Evolutionary conservation across 805 yeast genomes (phyloP).

Genomic region (Kluyveromyces aestuarii): DNA sequence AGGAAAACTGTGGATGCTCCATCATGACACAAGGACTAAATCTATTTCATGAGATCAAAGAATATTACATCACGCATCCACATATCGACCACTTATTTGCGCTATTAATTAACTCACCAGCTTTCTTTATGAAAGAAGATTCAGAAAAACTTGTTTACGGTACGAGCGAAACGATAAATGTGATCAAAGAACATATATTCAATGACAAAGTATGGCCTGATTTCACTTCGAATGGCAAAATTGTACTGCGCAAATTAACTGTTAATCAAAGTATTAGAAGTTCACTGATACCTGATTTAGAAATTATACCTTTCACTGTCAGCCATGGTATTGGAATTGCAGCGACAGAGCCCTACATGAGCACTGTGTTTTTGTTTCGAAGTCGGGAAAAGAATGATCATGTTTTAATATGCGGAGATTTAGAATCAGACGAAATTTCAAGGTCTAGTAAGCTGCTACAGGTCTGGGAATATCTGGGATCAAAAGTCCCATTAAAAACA

Average conservation of each 20-base stretch:
- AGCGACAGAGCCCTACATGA: constrained; percentile 23
- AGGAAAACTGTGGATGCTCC: constrained; percentile 8
- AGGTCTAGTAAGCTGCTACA: constrained; percentile 21
- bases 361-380: constrained; percentile 51
- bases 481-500: constrained; percentile 30
- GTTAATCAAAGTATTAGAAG: constrained; percentile 1
- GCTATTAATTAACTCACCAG: constrained; percentile 63
- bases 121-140: constrained; percentile 19
- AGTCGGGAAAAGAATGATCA: constrained; percentile 27
- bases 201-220: constrained; percentile 81
- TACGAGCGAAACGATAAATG: constrained; percentile 39
- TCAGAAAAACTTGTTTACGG: constrained; percentile 46
- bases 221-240: constrained; percentile 23
- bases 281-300: constrained; percentile 17
- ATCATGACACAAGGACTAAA: constrained; percentile 26
- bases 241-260: constrained; percentile 9
- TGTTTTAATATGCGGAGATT: constrained; percentile 71
- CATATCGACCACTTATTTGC: constrained; percentile 77
- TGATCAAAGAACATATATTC: constrained; percentile 49
- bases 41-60: constrained; percentile 31
- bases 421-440: constrained; percentile 57
- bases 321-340: constrained; percentile 34
- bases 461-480: constrained; percentile 54
- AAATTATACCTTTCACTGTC: constrained; percentile 31
- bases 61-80: constrained; percentile 63